phyloP scores from a whole-genome alignment of 805 yeast species.

The Debaryomyces hansenii region DNA sequence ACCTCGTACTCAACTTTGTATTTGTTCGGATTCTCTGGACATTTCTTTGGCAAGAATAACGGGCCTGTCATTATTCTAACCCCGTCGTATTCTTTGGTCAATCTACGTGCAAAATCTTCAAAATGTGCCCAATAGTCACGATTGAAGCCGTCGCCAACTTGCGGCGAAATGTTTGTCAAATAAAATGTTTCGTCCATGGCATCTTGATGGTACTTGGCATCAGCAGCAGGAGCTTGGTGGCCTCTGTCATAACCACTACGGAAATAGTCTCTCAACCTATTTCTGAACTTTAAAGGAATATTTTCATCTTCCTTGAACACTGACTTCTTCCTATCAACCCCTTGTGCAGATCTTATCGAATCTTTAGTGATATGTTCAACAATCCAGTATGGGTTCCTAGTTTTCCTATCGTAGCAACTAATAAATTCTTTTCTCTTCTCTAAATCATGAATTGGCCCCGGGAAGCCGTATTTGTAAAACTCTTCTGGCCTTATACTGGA shows the following conservation, averaged over 20 bases:
- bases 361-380: conserved; percentile 85
- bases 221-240: conserved; percentile 97
- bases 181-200: conserved; percentile 96
- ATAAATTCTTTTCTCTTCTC: conserved; percentile 73
- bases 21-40: conserved; percentile 70
- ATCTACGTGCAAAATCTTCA: conserved; percentile 81
- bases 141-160: conserved; percentile 96
- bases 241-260: conserved; percentile 96
- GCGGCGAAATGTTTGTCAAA: conserved; percentile 91
- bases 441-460: conserved; percentile 91
- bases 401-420: conserved; percentile 81
- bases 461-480: conserved; percentile 90
- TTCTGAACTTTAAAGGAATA: conserved; percentile 77
- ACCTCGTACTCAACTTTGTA: conserved; percentile 84
- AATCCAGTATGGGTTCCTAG: conserved; percentile 84
- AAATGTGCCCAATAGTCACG: conserved; percentile 97
- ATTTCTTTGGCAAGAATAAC: conserved; percentile 75
- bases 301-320: conserved; percentile 84
- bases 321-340: conserved; percentile 76
- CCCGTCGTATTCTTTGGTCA: conserved; percentile 67
- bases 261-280: conserved; percentile 79
- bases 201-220: conserved; percentile 83
- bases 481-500: conserved; percentile 65
- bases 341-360: conserved; percentile 51
- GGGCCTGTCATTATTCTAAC: conserved; percentile 95